These are phyloP conservation scores for Venturia aucupariae DNA, from an alignment of 2,329 filamentous ascomycete genomes.

Conservation along the genomic window DNA sequence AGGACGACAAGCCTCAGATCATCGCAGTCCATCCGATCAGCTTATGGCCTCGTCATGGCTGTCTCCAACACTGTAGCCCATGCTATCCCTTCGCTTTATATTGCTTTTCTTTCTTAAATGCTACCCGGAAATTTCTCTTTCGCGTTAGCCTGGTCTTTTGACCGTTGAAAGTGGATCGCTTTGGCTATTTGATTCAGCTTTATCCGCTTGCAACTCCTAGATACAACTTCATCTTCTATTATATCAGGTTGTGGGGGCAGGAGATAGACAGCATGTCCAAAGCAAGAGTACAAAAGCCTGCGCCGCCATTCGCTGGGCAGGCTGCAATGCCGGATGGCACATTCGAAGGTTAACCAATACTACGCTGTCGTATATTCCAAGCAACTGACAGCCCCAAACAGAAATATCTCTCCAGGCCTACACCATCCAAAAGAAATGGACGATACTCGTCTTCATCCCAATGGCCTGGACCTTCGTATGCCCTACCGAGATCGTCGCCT, in stretches of 20 bases:
- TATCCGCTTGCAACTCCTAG: not conserved
- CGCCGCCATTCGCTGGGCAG: constrained; percentile 29
- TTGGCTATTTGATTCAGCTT: not conserved
- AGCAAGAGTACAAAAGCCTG: constrained; percentile 32
- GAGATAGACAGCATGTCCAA: constrained; percentile 17
- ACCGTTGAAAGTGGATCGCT: not conserved
- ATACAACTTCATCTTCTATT: not conserved
- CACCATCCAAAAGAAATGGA: constrained; percentile 42
- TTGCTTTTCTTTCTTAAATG: not conserved
- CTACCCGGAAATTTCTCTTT: not conserved
- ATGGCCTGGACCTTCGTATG: constrained; percentile 58
- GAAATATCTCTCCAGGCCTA: constrained; percentile 26
- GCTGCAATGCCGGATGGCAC: constrained; percentile 30
- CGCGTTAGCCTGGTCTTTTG: not conserved
- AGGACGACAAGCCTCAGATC: not conserved
- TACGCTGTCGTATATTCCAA: not conserved
- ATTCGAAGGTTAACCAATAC: constrained; percentile 27
- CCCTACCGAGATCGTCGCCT: constrained; percentile 53
- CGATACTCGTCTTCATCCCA: constrained; percentile 57
- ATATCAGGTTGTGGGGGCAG: not conserved
- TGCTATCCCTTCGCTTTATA: not conserved
- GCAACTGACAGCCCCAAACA: not conserved
- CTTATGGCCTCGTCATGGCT: not conserved
- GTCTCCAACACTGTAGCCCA: not conserved
- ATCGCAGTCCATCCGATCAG: not conserved